phyloP scores from a whole-genome alignment of 2,329 filamentous ascomycete species.

The Ceratocystis ficicola region DNA sequence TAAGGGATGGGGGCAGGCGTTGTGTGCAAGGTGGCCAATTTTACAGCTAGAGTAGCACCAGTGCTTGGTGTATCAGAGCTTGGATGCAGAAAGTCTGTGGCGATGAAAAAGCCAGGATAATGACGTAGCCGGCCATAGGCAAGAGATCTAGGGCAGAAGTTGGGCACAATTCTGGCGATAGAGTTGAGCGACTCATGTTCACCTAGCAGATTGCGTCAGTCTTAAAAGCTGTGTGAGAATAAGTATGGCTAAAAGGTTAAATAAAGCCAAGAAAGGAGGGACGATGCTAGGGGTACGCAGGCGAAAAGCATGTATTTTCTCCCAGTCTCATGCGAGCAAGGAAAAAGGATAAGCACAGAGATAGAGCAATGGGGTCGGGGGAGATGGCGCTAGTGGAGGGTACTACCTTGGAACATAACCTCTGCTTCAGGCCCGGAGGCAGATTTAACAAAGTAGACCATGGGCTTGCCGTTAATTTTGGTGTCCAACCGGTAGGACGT shows the following conservation, averaged over 20 bases:
- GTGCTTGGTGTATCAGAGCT: constrained; percentile 35
- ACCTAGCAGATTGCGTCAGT: constrained; percentile 35
- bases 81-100: constrained; percentile 71
- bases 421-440: constrained; percentile 47
- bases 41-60: constrained; percentile 52
- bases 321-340: not conserved
- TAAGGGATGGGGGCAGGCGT: constrained; percentile 56
- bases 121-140: constrained; percentile 53
- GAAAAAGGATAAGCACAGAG: not conserved
- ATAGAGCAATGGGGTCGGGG: not conserved
- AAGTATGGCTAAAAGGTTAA: not conserved
- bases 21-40: constrained; percentile 67
- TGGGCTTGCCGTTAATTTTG: constrained; percentile 37
- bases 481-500: constrained; percentile 49
- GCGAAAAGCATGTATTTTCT: not conserved
- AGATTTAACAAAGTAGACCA: constrained; percentile 61
- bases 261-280: not conserved
- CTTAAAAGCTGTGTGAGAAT: not conserved
- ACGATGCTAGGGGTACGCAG: not conserved
- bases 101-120: constrained; percentile 47
- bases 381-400: not conserved
- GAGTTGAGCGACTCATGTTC: constrained; percentile 78
- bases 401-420: constrained; percentile 55
- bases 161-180: constrained; percentile 58
- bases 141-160: constrained; percentile 62